Percentiles rank a stretch among this genome's conserved stretches.
phyloP scores from a whole-genome alignment of 2,329 filamentous ascomycete genomes.

The Sporothrix sp. region DNA sequence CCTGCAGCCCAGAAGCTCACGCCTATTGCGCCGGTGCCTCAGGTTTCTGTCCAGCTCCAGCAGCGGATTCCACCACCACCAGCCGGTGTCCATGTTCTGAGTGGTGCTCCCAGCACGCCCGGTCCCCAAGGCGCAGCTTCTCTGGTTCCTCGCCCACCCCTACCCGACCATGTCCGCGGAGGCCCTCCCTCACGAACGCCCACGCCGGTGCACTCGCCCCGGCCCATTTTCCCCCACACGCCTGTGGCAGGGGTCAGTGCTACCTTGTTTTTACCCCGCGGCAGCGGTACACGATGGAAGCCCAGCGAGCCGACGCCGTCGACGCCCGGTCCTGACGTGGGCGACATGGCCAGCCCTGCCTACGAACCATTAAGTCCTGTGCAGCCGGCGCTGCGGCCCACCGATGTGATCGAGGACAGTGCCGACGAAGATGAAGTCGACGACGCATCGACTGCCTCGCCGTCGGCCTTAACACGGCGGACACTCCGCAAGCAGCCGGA shows the following conservation, averaged over 20 bases:
- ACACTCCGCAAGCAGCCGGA: conserved; percentile 11
- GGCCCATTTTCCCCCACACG: conserved; percentile 11
- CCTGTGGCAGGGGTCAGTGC: not conserved
- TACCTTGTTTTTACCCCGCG: conserved; percentile 17
- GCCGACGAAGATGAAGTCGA: not conserved
- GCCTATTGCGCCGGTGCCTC: not conserved
- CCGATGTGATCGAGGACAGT: not conserved
- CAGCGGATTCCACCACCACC: not conserved
- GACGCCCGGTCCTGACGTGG: conserved; percentile 38
- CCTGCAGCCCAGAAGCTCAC: conserved; percentile 7
- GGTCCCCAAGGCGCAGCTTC: not conserved
- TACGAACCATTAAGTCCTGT: conserved; percentile 52
- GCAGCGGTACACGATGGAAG: conserved; percentile 49
- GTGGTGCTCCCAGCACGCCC: not conserved
- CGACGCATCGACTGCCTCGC: not conserved
- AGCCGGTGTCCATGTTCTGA: too few species aligned
- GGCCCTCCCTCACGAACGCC: conserved; percentile 10
- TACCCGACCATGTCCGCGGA: conserved; percentile 13
- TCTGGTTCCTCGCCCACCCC: not conserved
- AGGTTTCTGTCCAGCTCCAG: not conserved
- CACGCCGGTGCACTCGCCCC: conserved; percentile 13
- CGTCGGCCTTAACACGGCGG: not conserved
- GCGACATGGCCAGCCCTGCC: conserved; percentile 41
- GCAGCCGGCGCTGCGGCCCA: conserved; percentile 29
- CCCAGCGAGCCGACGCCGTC: conserved; percentile 44